Evolutionary conservation across 768 basidiomycete species (phyloP).

Genomic region (Tricholoma furcatifolium): DNA sequence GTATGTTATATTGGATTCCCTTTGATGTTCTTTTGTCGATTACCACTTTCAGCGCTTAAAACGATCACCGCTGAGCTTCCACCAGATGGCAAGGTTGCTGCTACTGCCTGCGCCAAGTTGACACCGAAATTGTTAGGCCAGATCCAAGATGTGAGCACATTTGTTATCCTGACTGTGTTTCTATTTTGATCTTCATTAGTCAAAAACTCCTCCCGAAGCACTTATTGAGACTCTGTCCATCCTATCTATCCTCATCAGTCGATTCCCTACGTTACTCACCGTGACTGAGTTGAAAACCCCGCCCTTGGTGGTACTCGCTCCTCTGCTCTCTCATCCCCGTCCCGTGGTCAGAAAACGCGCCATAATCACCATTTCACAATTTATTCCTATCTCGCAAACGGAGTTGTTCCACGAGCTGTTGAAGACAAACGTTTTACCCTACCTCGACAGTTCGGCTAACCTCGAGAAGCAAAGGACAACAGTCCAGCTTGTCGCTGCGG

Average conservation of each 20-base stretch:
- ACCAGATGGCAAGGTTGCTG: conserved; percentile 75
- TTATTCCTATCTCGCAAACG: conserved; percentile 70
- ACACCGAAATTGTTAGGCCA: conserved; percentile 82
- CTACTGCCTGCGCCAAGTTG: conserved; percentile 78
- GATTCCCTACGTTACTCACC: conserved; percentile 73
- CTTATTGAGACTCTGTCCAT: conserved; percentile 83
- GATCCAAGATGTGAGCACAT: conserved; percentile 61
- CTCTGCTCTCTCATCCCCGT: conserved; percentile 70
- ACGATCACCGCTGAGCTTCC: conserved; percentile 92
- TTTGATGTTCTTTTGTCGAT: not conserved
- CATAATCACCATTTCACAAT: conserved; percentile 81
- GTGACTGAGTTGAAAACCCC: conserved; percentile 50
- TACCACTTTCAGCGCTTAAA: conserved; percentile 68
- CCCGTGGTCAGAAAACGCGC: conserved; percentile 92
- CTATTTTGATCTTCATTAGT: conserved; percentile 31
- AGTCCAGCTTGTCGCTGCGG: conserved; percentile 75
- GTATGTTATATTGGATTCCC: conserved; percentile 39
- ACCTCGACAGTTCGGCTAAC: conserved; percentile 47
- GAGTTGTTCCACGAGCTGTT: conserved; percentile 63
- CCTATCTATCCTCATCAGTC: conserved; percentile 83
- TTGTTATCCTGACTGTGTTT: not conserved
- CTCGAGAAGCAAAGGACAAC: conserved; percentile 76
- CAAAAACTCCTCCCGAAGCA: conserved; percentile 73
- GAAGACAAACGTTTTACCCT: conserved; percentile 56
- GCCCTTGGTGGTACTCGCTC: conserved; percentile 67